Percentiles rank a stretch among this genome's conserved stretches.
Evolutionary conservation across 1,284 basidiomycete genomes (phyloP).

Genomic region (Ceratobasidium sp.): DNA sequence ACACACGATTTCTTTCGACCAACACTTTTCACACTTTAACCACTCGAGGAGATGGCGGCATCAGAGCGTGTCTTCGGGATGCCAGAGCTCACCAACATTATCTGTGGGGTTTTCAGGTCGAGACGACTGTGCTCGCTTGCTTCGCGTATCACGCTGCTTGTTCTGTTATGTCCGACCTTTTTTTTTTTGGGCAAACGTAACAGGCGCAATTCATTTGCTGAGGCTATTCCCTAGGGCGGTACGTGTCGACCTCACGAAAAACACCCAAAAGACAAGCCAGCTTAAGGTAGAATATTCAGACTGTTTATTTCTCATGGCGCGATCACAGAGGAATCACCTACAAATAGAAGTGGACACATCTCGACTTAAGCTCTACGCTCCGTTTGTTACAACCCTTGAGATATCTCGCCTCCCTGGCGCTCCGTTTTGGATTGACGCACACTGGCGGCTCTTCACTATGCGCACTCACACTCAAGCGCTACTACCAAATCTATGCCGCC

Average conservation of each 20-base stretch:
- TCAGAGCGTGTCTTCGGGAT: neutral
- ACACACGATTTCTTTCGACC: neutral
- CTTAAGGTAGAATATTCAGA: neutral
- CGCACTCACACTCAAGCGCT: neutral
- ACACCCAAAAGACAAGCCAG: neutral
- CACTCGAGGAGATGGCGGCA: neutral
- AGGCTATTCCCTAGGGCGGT: neutral
- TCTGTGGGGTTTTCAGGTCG: neutral
- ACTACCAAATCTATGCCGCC: neutral
- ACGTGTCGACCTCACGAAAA: too few species aligned
- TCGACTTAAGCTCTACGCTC: neutral
- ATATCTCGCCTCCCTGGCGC: neutral
- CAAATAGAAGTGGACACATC: neutral
- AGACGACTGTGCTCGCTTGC: neutral
- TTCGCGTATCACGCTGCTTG: neutral
- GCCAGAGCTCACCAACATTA: neutral
- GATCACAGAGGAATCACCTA: neutral
- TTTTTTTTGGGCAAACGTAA: neutral
- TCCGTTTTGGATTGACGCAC: neutral
- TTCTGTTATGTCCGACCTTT: neutral
- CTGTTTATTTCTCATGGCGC: neutral
- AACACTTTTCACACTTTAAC: too few species aligned
- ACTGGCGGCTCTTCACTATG: neutral
- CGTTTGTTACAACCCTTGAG: slow-evolving; percentile 1
- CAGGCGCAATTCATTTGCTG: neutral